A percentile compares a stretch with the other conserved stretches of the same genome.
phyloP scores from a whole-genome alignment of 352 stramenopile genomes.

The Elongisporangium undulatum region DNA sequence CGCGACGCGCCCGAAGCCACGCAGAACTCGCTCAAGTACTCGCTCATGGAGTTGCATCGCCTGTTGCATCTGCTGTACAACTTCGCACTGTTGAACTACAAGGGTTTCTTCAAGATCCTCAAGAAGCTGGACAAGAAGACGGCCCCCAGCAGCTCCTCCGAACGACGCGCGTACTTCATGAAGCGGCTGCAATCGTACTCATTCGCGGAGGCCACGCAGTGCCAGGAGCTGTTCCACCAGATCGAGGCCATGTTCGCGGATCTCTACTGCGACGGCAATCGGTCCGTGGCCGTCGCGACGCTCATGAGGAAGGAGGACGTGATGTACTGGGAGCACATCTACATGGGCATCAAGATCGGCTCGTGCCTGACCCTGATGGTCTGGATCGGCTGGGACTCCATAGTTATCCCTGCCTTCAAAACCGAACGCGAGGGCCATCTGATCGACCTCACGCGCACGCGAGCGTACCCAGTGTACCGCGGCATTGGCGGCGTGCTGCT shows the following conservation, averaged over 20 bases:
- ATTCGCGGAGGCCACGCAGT: constrained; percentile 56
- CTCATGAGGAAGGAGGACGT: constrained; percentile 75
- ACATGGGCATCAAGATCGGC: constrained; percentile 81
- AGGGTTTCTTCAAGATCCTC: constrained; percentile 96
- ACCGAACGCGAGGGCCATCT: constrained; percentile 62
- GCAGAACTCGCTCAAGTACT: constrained; percentile 90
- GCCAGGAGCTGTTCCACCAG: constrained; percentile 37
- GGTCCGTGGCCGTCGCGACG: constrained; percentile 63
- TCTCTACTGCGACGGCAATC: constrained; percentile 73
- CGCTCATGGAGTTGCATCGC: constrained; percentile 92
- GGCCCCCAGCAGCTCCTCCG: constrained; percentile 21
- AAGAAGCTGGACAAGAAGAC: constrained; percentile 95
- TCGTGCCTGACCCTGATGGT: constrained; percentile 74
- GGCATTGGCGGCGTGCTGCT: constrained; percentile 93
- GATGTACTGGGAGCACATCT: constrained; percentile 79
- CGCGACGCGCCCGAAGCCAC: constrained; percentile 44
- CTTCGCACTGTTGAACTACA: constrained; percentile 98
- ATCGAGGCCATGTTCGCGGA: constrained; percentile 72
- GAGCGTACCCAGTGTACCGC: constrained; percentile 93
- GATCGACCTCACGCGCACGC: constrained; percentile 71
- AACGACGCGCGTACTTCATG: constrained; percentile 20
- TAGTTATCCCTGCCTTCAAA: constrained; percentile 76
- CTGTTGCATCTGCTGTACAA: constrained; percentile 94
- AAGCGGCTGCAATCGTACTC: constrained; percentile 43
- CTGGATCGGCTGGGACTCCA: constrained; percentile 96